Conservation (phyloP, 345 rosid genomes). For the Gynandropsis gynandra region DNA sequence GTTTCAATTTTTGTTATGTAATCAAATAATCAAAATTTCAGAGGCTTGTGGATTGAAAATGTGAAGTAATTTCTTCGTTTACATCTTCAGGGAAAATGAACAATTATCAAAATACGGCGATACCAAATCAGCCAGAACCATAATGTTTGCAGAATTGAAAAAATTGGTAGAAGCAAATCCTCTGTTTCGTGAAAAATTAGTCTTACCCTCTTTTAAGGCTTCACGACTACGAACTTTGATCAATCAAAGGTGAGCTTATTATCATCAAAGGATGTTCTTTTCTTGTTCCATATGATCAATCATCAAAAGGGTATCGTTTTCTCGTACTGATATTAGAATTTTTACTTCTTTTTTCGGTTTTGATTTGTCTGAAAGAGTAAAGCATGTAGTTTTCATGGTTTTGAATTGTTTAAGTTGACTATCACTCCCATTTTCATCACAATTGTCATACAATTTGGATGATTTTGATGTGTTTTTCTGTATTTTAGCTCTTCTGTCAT, state of each 20-base stretch:
- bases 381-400: too few species aligned
- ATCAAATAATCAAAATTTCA: not conserved
- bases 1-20: not conserved
- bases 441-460: too few species aligned
- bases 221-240: slow-evolving; percentile 78
- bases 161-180: slow-evolving; percentile 89
- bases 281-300: not conserved
- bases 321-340: too few species aligned
- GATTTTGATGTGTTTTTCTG: too few species aligned
- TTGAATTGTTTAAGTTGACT: too few species aligned
- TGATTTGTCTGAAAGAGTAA: too few species aligned
- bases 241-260: slow-evolving; percentile 57
- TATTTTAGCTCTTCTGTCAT: too few species aligned
- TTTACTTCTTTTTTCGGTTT: too few species aligned
- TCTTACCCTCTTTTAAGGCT: slow-evolving; percentile 62
- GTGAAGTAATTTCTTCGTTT: slow-evolving; percentile 11
- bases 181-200: slow-evolving; percentile 77
- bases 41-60: not conserved
- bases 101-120: slow-evolving; percentile 91
- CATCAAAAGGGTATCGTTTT: too few species aligned
- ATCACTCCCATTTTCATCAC: too few species aligned
- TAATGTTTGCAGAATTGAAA: slow-evolving; percentile 81
- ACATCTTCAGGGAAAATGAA: slow-evolving; percentile 59
- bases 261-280: not conserved
- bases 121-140: slow-evolving; percentile 79